Percentiles rank a stretch among this genome's conserved stretches.
Evolutionary conservation across 2,329 filamentous ascomycete species (phyloP).

Genomic region (Laburnicola sp.): DNA sequence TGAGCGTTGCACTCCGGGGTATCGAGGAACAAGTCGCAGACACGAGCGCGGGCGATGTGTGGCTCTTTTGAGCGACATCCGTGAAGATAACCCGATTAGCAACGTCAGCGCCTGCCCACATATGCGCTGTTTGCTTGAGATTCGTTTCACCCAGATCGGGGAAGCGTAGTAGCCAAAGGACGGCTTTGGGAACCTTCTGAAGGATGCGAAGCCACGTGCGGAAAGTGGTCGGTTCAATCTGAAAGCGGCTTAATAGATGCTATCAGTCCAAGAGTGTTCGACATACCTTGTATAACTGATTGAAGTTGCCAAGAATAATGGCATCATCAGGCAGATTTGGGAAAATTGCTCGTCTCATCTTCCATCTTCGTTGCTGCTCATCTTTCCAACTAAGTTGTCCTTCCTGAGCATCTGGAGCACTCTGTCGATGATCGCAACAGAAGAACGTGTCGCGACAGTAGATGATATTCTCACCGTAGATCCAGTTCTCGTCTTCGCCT

Average conservation of each 20-base stretch:
- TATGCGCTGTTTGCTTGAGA: conserved; percentile 73
- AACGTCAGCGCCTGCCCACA: conserved; percentile 84
- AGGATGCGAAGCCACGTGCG: conserved; percentile 94
- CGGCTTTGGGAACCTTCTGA: conserved; percentile 77
- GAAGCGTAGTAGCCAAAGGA: conserved; percentile 96
- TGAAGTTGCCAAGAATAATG: conserved; percentile 96
- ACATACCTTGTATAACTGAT: conserved; percentile 93
- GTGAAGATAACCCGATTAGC: conserved; percentile 90
- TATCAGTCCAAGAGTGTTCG: background rate
- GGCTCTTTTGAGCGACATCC: conserved; percentile 91
- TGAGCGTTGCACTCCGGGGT: conserved; percentile 98
- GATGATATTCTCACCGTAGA: conserved; percentile 96
- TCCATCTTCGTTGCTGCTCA: conserved; percentile 81
- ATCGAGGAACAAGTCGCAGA: conserved; percentile 94
- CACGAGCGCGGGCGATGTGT: conserved; percentile 90
- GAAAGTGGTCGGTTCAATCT: conserved; percentile 98
- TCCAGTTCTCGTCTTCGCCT: conserved; percentile 75
- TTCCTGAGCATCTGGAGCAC: conserved; percentile 72
- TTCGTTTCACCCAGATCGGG: conserved; percentile 90
- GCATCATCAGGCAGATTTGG: conserved; percentile 78
- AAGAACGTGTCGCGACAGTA: conserved; percentile 96
- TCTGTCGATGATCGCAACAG: conserved; percentile 95
- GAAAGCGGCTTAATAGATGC: conserved; percentile 18
- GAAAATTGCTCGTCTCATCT: conserved; percentile 91
- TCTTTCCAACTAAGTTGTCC: conserved; percentile 73